These are phyloP conservation scores for Microdochium trichocladiopsis DNA, from an alignment of 2,329 filamentous ascomycete genomes.

Conservation along the genomic window DNA sequence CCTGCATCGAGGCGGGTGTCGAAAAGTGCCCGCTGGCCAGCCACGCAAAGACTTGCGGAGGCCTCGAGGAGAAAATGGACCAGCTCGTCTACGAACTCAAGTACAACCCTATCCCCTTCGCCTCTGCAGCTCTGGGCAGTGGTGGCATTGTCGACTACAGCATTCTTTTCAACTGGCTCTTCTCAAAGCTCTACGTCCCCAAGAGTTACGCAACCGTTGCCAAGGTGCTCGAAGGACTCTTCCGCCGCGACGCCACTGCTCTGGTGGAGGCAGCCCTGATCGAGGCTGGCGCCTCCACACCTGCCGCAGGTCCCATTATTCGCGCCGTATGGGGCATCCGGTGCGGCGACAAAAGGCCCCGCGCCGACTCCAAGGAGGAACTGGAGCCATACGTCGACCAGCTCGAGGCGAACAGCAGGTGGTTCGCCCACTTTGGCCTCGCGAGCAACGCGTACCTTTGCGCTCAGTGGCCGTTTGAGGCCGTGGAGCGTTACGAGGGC, in stretches of 20 bases:
- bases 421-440: background rate
- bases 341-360: conserved; percentile 18
- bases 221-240: background rate
- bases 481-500: background rate
- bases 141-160: conserved; percentile 12
- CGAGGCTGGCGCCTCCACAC: background rate
- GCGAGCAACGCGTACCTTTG: background rate
- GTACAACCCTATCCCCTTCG: conserved; percentile 10
- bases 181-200: conserved; percentile 7
- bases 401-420: conserved; percentile 10
- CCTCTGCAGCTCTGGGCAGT: background rate
- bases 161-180: conserved; percentile 7
- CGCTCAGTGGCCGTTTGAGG: background rate
- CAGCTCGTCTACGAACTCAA: conserved; percentile 14
- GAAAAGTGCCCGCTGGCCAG: conserved; percentile 13
- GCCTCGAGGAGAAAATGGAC: conserved; percentile 15
- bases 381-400: conserved; percentile 10
- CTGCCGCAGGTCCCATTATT: background rate
- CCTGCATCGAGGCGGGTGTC: conserved; percentile 11
- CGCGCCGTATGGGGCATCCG: conserved; percentile 11
- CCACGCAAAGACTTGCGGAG: conserved; percentile 6
- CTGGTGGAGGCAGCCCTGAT: background rate
- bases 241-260: conserved; percentile 1
- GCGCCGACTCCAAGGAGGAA: conserved; percentile 10
- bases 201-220: background rate